phyloP scores from a whole-genome alignment of 2,329 filamentous ascomycete species.

The Pyricularia grisea region DNA sequence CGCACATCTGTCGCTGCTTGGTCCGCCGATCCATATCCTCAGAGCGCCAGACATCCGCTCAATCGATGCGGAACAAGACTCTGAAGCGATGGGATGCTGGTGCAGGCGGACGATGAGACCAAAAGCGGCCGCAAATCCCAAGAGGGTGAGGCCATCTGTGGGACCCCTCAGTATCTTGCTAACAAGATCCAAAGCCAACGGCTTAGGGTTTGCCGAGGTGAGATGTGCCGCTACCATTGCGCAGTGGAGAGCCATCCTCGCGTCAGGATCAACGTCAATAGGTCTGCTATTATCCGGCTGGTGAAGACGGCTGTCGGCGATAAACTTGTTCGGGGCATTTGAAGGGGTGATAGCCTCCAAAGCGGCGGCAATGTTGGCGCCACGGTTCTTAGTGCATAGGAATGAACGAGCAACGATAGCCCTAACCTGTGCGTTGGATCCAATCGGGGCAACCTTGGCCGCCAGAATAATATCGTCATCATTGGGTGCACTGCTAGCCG shows the following conservation, averaged over 20 bases:
- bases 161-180: constrained; percentile 35
- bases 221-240: constrained; percentile 53
- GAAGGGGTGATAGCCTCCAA: constrained; percentile 39
- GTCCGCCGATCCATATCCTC: constrained; percentile 51
- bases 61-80: constrained; percentile 36
- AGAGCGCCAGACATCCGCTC: constrained; percentile 49
- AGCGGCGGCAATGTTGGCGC: constrained; percentile 45
- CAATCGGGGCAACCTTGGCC: constrained; percentile 64
- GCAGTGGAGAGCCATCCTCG: constrained; percentile 47
- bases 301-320: constrained; percentile 27
- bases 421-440: constrained; percentile 59
- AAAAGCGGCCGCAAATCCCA: constrained; percentile 51
- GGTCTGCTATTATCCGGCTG: constrained; percentile 24
- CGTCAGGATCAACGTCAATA: constrained; percentile 36
- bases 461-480: constrained; percentile 55
- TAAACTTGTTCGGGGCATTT: constrained; percentile 23
- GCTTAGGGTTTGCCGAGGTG: neutral
- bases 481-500: neutral
- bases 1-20: constrained; percentile 38
- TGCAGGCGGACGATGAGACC: constrained; percentile 46
- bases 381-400: constrained; percentile 42
- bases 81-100: constrained; percentile 34
- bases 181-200: constrained; percentile 33
- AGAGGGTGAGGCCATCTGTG: constrained; percentile 37
- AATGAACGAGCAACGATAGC: constrained; percentile 51